These are phyloP conservation scores for Pythium plurisporium DNA, from an alignment of 352 stramenopile genomes.

Conservation along the genomic window DNA sequence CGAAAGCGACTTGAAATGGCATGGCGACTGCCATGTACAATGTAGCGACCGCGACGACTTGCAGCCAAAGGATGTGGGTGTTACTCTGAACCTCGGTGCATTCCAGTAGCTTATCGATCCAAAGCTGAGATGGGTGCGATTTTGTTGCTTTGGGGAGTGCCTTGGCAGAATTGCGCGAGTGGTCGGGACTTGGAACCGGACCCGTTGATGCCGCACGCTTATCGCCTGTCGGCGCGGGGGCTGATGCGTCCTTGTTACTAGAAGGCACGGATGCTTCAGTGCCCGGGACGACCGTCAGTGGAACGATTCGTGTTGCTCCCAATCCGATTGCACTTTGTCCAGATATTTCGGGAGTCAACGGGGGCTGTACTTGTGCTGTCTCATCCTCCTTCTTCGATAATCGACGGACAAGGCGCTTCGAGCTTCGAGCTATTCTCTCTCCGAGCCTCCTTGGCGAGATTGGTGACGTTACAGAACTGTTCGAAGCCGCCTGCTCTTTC, in stretches of 20 bases:
- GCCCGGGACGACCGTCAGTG: background rate
- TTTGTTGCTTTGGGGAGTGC: background rate
- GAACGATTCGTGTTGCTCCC: background rate
- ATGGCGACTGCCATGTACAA: constrained; percentile 39
- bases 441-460: constrained; percentile 1
- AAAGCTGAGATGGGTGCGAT: constrained; percentile 17
- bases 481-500: constrained; percentile 2
- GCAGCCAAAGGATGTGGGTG: constrained; percentile 54
- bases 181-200: background rate
- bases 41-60: constrained; percentile 37
- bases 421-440: constrained; percentile 3
- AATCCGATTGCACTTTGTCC: background rate
- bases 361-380: no score
- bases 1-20: constrained; percentile 50
- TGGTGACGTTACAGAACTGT: background rate
- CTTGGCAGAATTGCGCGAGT: no score
- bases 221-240: no score
- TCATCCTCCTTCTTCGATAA: background rate
- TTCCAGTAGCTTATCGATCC: constrained; percentile 44
- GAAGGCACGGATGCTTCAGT: no score
- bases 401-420: constrained; percentile 1
- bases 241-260: no score
- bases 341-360: no score
- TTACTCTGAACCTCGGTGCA: constrained; percentile 53
- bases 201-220: no score